phyloP scores from a whole-genome alignment of 805 yeast genomes.

The Candida pini region DNA sequence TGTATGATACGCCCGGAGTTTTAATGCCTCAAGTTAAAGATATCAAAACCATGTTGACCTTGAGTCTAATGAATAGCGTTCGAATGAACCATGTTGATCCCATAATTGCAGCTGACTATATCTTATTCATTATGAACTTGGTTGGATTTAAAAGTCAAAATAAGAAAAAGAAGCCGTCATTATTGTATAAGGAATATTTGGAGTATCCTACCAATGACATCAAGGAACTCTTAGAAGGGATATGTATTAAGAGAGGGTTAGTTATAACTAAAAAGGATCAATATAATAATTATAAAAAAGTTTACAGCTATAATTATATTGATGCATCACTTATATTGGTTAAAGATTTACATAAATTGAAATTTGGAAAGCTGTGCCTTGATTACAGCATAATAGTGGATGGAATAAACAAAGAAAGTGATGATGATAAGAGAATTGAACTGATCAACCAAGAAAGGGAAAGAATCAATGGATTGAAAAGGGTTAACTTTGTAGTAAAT shows the following conservation, averaged over 20 bases:
- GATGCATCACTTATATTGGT: slow-evolving; percentile 64
- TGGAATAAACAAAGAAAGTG: slow-evolving; percentile 6
- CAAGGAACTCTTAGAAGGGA: slow-evolving; percentile 44
- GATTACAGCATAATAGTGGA: slow-evolving; percentile 19
- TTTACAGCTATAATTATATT: slow-evolving; percentile 10
- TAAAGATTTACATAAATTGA: slow-evolving; percentile 56
- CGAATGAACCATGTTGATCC: slow-evolving; percentile 71
- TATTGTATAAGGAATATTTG: slow-evolving; percentile 40
- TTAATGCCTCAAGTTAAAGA: slow-evolving; percentile 68
- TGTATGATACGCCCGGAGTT: slow-evolving; percentile 93
- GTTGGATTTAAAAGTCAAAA: no score
- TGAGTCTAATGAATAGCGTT: slow-evolving; percentile 73
- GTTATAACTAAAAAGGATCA: slow-evolving; percentile 21
- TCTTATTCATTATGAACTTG: slow-evolving; percentile 67
- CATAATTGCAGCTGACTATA: slow-evolving; percentile 77
- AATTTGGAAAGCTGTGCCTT: slow-evolving; percentile 30
- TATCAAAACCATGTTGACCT: slow-evolving; percentile 64
- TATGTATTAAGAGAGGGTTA: slow-evolving; percentile 37
- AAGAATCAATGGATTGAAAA: slow-evolving; percentile 3
- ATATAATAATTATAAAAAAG: slow-evolving; percentile 35
- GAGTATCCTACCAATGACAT: slow-evolving; percentile 69
- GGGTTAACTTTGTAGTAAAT: no score
- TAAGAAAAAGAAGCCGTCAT: slow-evolving; percentile 43
- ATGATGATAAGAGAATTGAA: slow-evolving; percentile 4
- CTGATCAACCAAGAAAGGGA: slow-evolving; percentile 7